Percentiles rank a stretch among this genome's conserved stretches.
phyloP scores from a whole-genome alignment of 2,329 filamentous ascomycete species.

The Beauveria pseudobassiana region DNA sequence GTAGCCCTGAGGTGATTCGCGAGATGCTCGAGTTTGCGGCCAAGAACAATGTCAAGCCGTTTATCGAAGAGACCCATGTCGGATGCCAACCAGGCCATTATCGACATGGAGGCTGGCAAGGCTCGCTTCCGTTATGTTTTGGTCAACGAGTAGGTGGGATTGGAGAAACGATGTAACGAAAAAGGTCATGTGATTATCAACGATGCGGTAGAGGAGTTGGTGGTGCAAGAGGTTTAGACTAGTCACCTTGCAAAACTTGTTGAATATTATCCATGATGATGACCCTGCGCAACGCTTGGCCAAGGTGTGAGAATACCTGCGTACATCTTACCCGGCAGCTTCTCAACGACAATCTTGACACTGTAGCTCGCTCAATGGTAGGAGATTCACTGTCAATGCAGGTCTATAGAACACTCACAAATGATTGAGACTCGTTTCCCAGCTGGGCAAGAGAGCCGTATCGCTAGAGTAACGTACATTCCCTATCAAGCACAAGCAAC shows the following conservation, averaged over 20 bases:
- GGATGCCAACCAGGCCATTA: conserved; percentile 42
- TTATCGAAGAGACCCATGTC: conserved; percentile 44
- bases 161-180: not conserved
- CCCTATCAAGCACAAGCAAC: too few species aligned
- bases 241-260: not conserved
- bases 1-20: conserved; percentile 38
- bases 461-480: too few species aligned
- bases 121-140: conserved; percentile 36
- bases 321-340: too few species aligned
- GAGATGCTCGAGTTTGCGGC: conserved; percentile 50
- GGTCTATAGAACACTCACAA: too few species aligned
- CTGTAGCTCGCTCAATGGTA: too few species aligned
- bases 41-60: conserved; percentile 45
- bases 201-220: not conserved
- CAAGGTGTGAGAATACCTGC: too few species aligned
- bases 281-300: not conserved
- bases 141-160: conserved; percentile 22
- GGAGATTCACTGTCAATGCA: too few species aligned
- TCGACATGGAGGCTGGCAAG: conserved; percentile 46
- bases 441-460: too few species aligned
- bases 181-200: not conserved
- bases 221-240: not conserved
- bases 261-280: not conserved
- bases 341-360: too few species aligned
- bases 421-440: too few species aligned